phyloP scores from a whole-genome alignment of 257 asterid species.

The Gentiana straminea region DNA sequence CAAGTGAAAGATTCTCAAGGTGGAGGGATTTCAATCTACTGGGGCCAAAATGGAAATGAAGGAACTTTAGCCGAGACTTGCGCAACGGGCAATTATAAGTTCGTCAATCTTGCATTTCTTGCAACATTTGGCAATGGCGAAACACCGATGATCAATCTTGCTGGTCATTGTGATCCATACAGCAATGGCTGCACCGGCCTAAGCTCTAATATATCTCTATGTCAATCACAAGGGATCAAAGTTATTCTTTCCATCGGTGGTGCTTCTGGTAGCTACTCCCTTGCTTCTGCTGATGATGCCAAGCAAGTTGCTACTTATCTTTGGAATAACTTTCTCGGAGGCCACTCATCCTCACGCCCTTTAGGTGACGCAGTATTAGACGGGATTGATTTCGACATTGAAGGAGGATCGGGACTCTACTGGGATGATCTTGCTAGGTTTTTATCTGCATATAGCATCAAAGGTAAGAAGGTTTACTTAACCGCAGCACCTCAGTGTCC shows the following conservation, averaged over 20 bases:
- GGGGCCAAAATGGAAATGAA: slow-evolving; percentile 54
- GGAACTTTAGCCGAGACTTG: slow-evolving; percentile 40
- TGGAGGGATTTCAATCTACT: slow-evolving; percentile 40
- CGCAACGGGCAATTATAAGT: slow-evolving; percentile 29
- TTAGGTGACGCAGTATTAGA: neutral
- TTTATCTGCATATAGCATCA: too few species aligned
- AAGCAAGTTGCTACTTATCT: slow-evolving; percentile 30
- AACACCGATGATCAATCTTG: slow-evolving; percentile 35
- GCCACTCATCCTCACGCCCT: neutral
- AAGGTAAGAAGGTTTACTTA: too few species aligned
- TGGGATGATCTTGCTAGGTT: too few species aligned
- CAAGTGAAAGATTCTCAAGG: slow-evolving; percentile 20
- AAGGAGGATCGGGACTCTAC: too few species aligned
- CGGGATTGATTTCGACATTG: too few species aligned
- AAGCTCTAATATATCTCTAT: slow-evolving; percentile 26
- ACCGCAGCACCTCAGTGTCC: too few species aligned
- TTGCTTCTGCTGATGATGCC: slow-evolving; percentile 26
- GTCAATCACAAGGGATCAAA: slow-evolving; percentile 34
- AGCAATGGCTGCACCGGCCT: slow-evolving; percentile 23
- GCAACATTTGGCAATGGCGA: slow-evolving; percentile 34
- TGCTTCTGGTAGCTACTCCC: slow-evolving; percentile 37
- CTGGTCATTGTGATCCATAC: slow-evolving; percentile 47
- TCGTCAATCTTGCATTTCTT: slow-evolving; percentile 36
- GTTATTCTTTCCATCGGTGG: slow-evolving; percentile 42
- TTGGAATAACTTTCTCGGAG: slow-evolving; percentile 42